phyloP scores from a whole-genome alignment of 169 alveolate genomes.

The Perkinsus marinus region DNA sequence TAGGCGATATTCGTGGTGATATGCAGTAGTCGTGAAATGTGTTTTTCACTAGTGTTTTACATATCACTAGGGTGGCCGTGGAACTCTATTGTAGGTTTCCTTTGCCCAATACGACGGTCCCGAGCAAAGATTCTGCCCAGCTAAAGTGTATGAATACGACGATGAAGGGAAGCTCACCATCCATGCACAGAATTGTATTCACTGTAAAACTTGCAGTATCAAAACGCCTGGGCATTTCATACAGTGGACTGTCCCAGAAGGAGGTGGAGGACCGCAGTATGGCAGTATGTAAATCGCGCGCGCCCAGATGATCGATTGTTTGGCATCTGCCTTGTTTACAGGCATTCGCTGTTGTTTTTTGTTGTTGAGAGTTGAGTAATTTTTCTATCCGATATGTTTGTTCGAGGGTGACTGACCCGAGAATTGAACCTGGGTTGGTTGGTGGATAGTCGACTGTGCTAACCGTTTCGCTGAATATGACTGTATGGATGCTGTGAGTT shows the following conservation, averaged over 20 bases:
- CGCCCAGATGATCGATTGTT: background rate
- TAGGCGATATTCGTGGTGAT: too few relatives aligned
- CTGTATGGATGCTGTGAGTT: too few relatives aligned
- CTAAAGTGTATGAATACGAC: slow-evolving; percentile 63
- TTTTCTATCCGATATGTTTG: too few relatives aligned
- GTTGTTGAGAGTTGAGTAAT: background rate
- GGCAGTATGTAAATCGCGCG: slow-evolving; percentile 26
- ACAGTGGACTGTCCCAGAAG: slow-evolving; percentile 75
- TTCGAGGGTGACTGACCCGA: too few relatives aligned
- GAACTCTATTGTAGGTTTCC: slow-evolving; percentile 10
- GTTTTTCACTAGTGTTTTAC: too few relatives aligned
- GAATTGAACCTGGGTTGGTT: too few relatives aligned
- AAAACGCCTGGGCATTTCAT: slow-evolving; percentile 54
- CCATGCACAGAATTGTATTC: slow-evolving; percentile 71
- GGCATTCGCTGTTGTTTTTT: background rate
- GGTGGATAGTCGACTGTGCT: too few relatives aligned
- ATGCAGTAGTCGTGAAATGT: too few relatives aligned
- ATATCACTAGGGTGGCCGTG: too few relatives aligned
- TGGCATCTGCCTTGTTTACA: background rate
- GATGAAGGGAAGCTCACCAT: slow-evolving; percentile 47
- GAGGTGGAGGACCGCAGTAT: slow-evolving; percentile 76
- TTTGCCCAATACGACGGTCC: slow-evolving; percentile 52
- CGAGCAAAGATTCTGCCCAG: slow-evolving; percentile 58
- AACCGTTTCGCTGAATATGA: too few relatives aligned
- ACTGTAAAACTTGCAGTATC: slow-evolving; percentile 61